Evolutionary conservation across 2,329 filamentous ascomycete species (phyloP), one percentile per base, ranked within the genome.

Genomic region (Penicillium crustosum): DNA sequence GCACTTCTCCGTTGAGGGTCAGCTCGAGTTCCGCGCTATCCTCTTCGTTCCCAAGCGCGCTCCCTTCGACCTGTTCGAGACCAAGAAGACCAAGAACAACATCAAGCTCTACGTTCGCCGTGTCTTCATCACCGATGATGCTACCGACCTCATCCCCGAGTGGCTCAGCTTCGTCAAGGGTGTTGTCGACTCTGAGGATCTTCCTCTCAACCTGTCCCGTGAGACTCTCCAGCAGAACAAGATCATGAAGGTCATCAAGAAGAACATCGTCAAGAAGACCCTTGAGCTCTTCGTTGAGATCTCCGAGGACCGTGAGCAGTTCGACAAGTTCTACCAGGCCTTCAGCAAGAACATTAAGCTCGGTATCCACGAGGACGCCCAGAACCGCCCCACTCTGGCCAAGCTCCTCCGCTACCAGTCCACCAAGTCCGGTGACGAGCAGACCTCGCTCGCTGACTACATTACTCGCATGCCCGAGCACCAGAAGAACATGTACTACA

Each of bases 191-290:
- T 99, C 94, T 74, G 94, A 99, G 87, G 94, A 99, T 79, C 90
- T 99, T 64, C 94, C 94, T 71, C 90, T 99, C 80, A 99, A 99
- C 88, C 82, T 99, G 83, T 97, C 94, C 75, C 94, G 94, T 89
- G 94, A 99, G 89, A 97, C 93, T 58, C 91, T 99, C 50, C 94
- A 99, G 84, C 94, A 97, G 86, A 99, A 97, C 90, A 97, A 97
- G 92, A 99, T 99, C 86, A 97, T 97, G 94, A 97, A 97, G 90
- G 94, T 97, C 80, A 97, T 97, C 87, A 96, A 95, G 89, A 99
- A 99, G 92, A 99, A 99, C 89, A 96, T 99, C 68, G 93, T 99
- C 86, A 99, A 97, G 93, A 99, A 99, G 91, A 91, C 91, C 67
- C 91, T 99, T 68, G 94, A 99, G 86, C 91, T 99, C 79, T 99